A percentile compares a stretch with the other conserved stretches of the same genome.
These are phyloP conservation scores for Inosperma sp. DNA, from an alignment of 768 basidiomycete genomes.

Conservation along the genomic window DNA sequence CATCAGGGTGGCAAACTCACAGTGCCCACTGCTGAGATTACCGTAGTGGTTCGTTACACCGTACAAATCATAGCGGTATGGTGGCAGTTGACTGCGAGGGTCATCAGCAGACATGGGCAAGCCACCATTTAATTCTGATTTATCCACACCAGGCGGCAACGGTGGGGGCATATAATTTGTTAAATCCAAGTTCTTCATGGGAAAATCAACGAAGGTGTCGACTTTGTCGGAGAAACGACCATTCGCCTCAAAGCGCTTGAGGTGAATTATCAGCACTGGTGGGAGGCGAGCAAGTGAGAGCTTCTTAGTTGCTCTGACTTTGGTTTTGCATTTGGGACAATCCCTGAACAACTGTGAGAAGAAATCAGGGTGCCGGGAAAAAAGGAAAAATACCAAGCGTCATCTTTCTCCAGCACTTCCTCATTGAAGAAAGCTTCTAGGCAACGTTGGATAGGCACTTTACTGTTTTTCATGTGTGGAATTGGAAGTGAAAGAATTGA, in stretches of 20 bases:
- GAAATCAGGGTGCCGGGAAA: not conserved
- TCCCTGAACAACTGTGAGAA: constrained; percentile 50
- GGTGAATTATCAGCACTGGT: constrained; percentile 85
- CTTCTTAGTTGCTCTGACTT: constrained; percentile 80
- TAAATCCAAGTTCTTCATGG: constrained; percentile 54
- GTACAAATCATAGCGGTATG: constrained; percentile 91
- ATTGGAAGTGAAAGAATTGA: constrained; percentile 93
- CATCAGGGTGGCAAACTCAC: constrained; percentile 45
- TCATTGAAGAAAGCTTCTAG: constrained; percentile 87
- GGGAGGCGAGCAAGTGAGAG: constrained; percentile 90
- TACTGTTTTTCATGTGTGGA: constrained; percentile 56
- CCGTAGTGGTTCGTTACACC: constrained; percentile 96
- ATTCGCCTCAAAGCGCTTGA: constrained; percentile 89
- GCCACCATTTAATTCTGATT: constrained; percentile 42
- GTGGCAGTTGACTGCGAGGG: constrained; percentile 77
- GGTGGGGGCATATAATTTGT: constrained; percentile 85
- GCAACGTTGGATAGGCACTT: constrained; percentile 72
- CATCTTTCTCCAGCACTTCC: constrained; percentile 86
- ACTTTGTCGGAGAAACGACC: constrained; percentile 95
- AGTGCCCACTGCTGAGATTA: constrained; percentile 91
- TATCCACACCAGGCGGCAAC: constrained; percentile 59
- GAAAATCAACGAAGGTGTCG: constrained; percentile 92
- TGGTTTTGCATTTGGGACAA: constrained; percentile 89
- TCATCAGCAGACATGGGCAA: constrained; percentile 52
- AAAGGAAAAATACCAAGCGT: constrained; percentile 71